Conservation (phyloP, 1,284 basidiomycete species). For the Inonotus obliquus region DNA sequence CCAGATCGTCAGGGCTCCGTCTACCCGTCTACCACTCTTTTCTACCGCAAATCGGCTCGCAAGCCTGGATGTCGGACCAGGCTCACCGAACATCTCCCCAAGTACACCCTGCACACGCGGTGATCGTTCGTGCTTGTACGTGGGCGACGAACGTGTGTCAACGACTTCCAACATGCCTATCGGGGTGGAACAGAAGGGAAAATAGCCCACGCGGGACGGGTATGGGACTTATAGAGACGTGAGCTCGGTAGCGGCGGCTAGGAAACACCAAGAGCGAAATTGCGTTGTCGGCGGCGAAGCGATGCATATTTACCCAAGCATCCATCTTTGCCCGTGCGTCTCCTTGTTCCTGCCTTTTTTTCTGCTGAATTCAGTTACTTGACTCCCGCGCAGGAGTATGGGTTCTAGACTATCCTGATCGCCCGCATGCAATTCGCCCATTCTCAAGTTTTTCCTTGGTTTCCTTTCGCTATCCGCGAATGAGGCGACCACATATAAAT, state of each 20-base stretch:
- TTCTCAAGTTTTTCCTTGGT: not conserved
- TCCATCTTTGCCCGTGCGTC: not conserved
- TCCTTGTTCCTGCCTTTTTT: not conserved
- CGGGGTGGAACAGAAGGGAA: not conserved
- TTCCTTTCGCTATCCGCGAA: not conserved
- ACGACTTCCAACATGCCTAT: conserved; percentile 6
- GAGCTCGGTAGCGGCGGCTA: not conserved
- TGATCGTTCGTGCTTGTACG: not conserved
- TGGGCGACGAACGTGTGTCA: conserved; percentile 7
- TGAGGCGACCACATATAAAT: not conserved
- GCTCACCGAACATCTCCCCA: not conserved
- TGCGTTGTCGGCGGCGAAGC: not conserved
- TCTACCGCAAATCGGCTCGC: conserved; percentile 4
- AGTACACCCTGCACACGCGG: not conserved
- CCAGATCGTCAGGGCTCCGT: conserved; percentile 2
- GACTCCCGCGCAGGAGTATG: not conserved
- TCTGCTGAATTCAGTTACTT: not conserved
- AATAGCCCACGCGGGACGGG: not conserved
- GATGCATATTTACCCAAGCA: not conserved
- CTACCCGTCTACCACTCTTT: not conserved
- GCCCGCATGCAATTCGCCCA: not conserved
- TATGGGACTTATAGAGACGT: not conserved
- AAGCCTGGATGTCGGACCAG: conserved; percentile 7
- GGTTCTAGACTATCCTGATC: not conserved
- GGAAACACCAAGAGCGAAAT: not conserved